These are phyloP conservation scores for Kodamaea kakaduensis DNA, from an alignment of 805 yeast genomes.

Conservation along the genomic window DNA sequence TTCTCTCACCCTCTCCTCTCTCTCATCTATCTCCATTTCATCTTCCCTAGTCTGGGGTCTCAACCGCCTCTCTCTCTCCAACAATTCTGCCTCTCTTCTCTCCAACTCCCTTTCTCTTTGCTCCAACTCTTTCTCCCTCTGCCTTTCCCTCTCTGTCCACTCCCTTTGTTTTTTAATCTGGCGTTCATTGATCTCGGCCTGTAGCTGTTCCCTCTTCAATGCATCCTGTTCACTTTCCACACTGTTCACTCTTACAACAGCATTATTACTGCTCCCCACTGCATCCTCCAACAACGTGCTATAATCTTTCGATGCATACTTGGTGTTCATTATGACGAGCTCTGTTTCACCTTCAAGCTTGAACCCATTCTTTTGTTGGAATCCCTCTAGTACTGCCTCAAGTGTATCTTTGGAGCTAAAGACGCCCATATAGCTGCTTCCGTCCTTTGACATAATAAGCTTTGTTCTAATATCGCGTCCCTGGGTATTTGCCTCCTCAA, in stretches of 20 bases:
- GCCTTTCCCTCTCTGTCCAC: slow-evolving; percentile 9
- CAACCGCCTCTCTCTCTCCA: slow-evolving; percentile 8
- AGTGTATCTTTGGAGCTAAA: slow-evolving; percentile 14
- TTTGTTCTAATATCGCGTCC: slow-evolving; percentile 16
- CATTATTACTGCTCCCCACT: slow-evolving; percentile 19
- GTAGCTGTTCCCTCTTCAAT: slow-evolving; percentile 16
- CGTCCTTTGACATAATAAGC: slow-evolving; percentile 12
- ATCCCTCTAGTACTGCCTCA: slow-evolving; percentile 18
- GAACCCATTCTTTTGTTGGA: slow-evolving; percentile 11
- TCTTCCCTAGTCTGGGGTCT: slow-evolving; percentile 13
- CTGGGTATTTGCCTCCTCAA: slow-evolving; percentile 10
- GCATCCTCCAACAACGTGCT: slow-evolving; percentile 14
- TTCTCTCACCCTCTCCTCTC: no score
- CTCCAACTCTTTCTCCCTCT: slow-evolving; percentile 9
- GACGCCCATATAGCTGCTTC: slow-evolving; percentile 9
- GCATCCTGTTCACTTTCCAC: slow-evolving; percentile 12
- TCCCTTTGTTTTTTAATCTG: slow-evolving; percentile 19
- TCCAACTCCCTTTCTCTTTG: slow-evolving; percentile 12
- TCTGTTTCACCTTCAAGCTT: slow-evolving; percentile 6
- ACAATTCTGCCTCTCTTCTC: slow-evolving; percentile 11
- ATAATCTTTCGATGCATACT: slow-evolving; percentile 11
- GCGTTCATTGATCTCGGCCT: slow-evolving; percentile 16
- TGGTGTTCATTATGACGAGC: slow-evolving; percentile 16
- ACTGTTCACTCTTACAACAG: slow-evolving; percentile 24
- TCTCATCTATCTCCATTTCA: slow-evolving; percentile 10